Base-by-base conservation (phyloP, 2,329 filamentous ascomycete species). In the Colletotrichum falcatum region DNA sequence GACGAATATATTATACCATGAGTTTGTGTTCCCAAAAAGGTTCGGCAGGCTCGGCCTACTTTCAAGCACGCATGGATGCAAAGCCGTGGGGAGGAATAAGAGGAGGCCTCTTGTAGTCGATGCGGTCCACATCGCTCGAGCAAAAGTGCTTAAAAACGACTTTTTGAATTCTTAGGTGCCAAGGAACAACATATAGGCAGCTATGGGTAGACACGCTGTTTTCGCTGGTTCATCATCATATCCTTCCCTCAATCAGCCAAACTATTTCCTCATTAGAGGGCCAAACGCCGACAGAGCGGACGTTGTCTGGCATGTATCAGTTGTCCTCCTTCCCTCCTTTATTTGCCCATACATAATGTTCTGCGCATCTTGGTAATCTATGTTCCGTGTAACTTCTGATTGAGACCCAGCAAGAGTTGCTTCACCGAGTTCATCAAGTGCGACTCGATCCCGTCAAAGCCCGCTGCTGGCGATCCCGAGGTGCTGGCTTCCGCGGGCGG, bases 401-500 rank as follows among this genome's bases (percentile, higher is more conserved):
- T 80, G 78, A 84, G 80, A 4, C 81, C 81, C 30, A 74, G 74
- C 26, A 84, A 75, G 11, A 84, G 77, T 67, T 81, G 79, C 18
- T 79, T 77, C 65, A 83, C 78, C 12, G 81, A 81, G 66, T 80
- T 80, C 72, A 84, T 83, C 18, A 84, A 75, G 58, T 82, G 80
- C 72, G 80, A 77, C 75, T 84, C 82, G 28, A 83, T 76, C 23
- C 79, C 79, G 59, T 83, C 81, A 60, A 83, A 78, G 61, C 79
- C 79, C 6, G 61, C 55, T 18, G 70, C 59, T 18, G 69, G 28
- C 16, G 69, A 60, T 12, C 54, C 69, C 16, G 69, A 64, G 8
- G 69, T 23, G 39, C 60, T 53, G 26, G 69, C 66, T 35, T 73
- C 72, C 33, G 72, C 49, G 35, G 72, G 64, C 5, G 78, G 79